Conservation (phyloP, 2,329 filamentous ascomycete species). For the Saccharata proteae region DNA sequence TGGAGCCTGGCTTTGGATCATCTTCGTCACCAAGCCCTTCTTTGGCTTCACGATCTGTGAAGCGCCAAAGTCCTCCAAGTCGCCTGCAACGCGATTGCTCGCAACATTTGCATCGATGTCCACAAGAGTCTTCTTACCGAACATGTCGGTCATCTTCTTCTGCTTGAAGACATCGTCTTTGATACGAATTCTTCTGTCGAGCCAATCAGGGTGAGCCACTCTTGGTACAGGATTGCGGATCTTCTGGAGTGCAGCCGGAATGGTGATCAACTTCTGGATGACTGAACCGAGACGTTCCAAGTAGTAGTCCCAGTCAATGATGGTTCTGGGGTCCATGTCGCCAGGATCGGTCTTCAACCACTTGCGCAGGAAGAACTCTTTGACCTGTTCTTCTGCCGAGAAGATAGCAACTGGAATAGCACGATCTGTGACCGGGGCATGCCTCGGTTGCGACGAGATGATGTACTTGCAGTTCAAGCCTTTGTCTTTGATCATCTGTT, state of each 20-base stretch:
- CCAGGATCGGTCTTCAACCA: slow-evolving; percentile 90
- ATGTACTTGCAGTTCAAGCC: slow-evolving; percentile 99
- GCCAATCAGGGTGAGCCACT: slow-evolving; percentile 91
- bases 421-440: slow-evolving; percentile 85
- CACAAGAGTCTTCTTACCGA: slow-evolving; percentile 59
- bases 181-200: slow-evolving; percentile 81
- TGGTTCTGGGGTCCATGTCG: slow-evolving; percentile 77
- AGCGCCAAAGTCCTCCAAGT: slow-evolving; percentile 72
- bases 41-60: slow-evolving; percentile 52
- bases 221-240: slow-evolving; percentile 87
- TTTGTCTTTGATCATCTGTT: slow-evolving; percentile 99
- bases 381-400: slow-evolving; percentile 79
- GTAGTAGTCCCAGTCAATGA: slow-evolving; percentile 98
- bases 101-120: slow-evolving; percentile 57
- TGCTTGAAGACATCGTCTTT: slow-evolving; percentile 98
- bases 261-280: slow-evolving; percentile 97
- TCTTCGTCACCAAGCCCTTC: slow-evolving; percentile 30
- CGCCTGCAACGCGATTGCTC: slow-evolving; percentile 43
- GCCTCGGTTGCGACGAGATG: slow-evolving; percentile 76
- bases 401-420: slow-evolving; percentile 95
- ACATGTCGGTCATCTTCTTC: slow-evolving; percentile 94
- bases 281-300: slow-evolving; percentile 90
- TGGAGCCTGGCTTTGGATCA: no score
- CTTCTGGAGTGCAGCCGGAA: slow-evolving; percentile 91
- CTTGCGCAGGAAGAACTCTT: slow-evolving; percentile 80